Evolutionary conservation across 2,329 filamentous ascomycete species (phyloP).

Genomic region (Sphaerulina vaccinii): DNA sequence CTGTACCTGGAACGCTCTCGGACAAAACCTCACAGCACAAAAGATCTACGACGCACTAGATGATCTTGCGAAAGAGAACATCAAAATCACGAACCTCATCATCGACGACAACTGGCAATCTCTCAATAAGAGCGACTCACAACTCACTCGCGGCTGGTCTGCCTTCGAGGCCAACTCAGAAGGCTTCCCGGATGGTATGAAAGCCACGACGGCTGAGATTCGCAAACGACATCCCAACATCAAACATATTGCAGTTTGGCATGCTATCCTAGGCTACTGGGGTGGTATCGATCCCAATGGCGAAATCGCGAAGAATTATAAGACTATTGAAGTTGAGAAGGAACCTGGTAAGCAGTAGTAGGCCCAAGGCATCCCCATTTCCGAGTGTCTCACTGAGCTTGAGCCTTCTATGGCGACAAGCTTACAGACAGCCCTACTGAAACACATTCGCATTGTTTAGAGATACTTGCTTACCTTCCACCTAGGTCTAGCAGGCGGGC

Average conservation of each 20-base stretch:
- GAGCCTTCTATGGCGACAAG: no score
- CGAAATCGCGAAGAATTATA: constrained; percentile 73
- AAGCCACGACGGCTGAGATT: constrained; percentile 67
- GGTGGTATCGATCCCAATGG: constrained; percentile 77
- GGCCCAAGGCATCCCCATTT: no score
- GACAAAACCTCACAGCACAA: constrained; percentile 75
- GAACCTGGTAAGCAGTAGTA: no score
- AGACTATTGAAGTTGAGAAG: constrained; percentile 62
- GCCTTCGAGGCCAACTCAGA: constrained; percentile 81
- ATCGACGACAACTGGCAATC: constrained; percentile 98
- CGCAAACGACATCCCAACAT: constrained; percentile 67
- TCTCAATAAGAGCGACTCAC: constrained; percentile 57
- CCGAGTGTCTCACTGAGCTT: no score
- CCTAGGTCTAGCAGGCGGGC: constrained; percentile 61
- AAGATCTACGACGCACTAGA: constrained; percentile 76
- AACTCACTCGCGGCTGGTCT: constrained; percentile 62
- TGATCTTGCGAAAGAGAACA: constrained; percentile 65
- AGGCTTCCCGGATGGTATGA: constrained; percentile 78
- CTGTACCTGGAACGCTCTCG: constrained; percentile 95
- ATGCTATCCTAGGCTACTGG: constrained; percentile 87
- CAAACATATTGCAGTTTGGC: constrained; percentile 88
- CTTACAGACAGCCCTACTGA: no score
- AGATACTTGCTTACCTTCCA: no score
- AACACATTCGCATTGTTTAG: no score
- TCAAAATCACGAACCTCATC: constrained; percentile 80